Evolutionary conservation across 805 yeast genomes (phyloP).

Genomic region (Sugiyamaella smithiae): DNA sequence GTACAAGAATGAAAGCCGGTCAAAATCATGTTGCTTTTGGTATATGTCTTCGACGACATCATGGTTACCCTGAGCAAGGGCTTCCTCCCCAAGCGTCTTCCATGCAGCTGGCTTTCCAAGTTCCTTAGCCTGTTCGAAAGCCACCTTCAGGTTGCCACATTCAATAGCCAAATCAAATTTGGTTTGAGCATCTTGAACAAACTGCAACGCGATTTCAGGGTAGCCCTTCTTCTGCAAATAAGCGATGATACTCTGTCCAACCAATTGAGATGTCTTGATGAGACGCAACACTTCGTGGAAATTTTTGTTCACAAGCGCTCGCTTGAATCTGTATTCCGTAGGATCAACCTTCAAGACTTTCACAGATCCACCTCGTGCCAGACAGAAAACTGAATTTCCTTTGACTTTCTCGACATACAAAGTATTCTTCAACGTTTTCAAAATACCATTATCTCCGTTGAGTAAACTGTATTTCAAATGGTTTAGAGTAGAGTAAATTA

Average conservation of each 20-base stretch:
- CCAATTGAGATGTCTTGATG: conserved; percentile 83
- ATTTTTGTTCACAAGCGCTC: conserved; percentile 83
- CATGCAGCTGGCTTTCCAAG: conserved; percentile 68
- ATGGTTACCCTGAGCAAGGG: conserved; percentile 84
- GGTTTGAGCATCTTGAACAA: conserved; percentile 94
- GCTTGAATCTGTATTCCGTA: conserved; percentile 94
- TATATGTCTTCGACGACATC: conserved; percentile 81
- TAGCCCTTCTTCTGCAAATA: conserved; percentile 92
- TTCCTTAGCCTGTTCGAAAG: conserved; percentile 81
- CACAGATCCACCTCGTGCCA: conserved; percentile 82
- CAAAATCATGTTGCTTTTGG: conserved; percentile 83
- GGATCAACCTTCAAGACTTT: conserved; percentile 83
- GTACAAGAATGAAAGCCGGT: conserved; percentile 85
- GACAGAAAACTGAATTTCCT: conserved; percentile 71
- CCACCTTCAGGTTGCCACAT: conserved; percentile 83
- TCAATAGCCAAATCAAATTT: conserved; percentile 94
- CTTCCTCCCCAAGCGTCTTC: conserved; percentile 82
- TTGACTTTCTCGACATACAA: conserved; percentile 72
- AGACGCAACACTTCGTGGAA: conserved; percentile 88
- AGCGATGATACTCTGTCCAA: conserved; percentile 95
- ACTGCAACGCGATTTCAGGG: conserved; percentile 96
- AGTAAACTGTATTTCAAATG: conserved; percentile 91
- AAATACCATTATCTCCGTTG: conserved; percentile 94
- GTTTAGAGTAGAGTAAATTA: conserved; percentile 89
- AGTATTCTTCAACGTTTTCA: conserved; percentile 87